Evolutionary conservation across 2,329 filamentous ascomycete genomes (phyloP), one percentile per base, ranked within the genome.

Genomic region (Calcarisporium arbuscula): DNA sequence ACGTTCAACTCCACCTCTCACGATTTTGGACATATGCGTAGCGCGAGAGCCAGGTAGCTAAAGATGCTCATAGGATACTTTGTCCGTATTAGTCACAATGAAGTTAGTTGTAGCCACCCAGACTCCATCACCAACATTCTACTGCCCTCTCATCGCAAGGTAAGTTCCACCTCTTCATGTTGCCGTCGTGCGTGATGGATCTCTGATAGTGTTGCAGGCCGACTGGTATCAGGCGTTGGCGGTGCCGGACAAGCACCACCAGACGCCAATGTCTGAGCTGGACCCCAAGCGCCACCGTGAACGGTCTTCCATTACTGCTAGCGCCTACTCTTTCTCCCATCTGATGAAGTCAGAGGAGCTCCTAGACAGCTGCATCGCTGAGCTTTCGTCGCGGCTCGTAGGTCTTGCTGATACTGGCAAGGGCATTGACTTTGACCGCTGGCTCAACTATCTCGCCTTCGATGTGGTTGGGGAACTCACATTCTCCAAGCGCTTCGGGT

Each of bases 161-260:
- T 30, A 30, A 11, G 14, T 12, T 30, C n/a, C 22, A 29, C 16
- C 18, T 19, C 14, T 17, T n/a, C 15, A 17, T 15, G 12, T 16
- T 30, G 8, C 14, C 14, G 14, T 12, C 15, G 19, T n/a, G n/a
- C n/a, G n/a, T 30, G 28, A 30, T 30, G 28, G 10, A 9, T 29
- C 19, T 16, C 28, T 30, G 19, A 30, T 12, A 17, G n/a, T 12
- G 15, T 16, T 12, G 18, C 18, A 30, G 28, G 28, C 14, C 15
- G 28, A 30, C 28, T 30, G 28, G 28, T 30, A 30, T 19, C 19
- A n/a, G n/a, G 28, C 28, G 15, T 17, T 30, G 9, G 28, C 28
- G 12, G 28, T 30, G 28, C 28, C 28, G 14, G 28, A 30, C 28
- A 30, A 30, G 28, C 28, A 30, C 18, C 28, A 30, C 12, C 28